Evolutionary conservation across 1,284 basidiomycete species (phyloP), one percentile per base, ranked within the genome.

Genomic region (Moniliophthora roreri): DNA sequence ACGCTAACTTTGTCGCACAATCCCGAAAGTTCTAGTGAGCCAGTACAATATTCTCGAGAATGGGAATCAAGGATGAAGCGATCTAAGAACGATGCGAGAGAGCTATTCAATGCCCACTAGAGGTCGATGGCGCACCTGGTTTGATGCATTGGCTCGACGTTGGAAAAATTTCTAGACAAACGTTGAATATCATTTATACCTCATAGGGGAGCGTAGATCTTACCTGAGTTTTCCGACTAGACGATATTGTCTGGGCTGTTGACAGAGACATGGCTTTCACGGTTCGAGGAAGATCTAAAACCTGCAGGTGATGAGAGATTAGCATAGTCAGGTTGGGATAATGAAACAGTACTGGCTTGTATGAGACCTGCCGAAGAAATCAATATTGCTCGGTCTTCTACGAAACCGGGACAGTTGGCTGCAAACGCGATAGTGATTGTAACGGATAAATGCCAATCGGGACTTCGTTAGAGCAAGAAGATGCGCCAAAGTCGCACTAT

Each of bases 211-310:
- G 36, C n/a, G 34, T 26, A 52, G 32, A 34, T 55, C 77, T 58
- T 59, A 87, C 85, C 56, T 79, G 78, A 56, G 83, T 78, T 1
- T 83, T 80, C 36, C 72, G 69, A 60, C 80, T 86, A 4, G 84
- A 79, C 0, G 85, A 76, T 11, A 87, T 62, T 9, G 76, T 72
- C 65, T 89, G 87, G 32, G 88, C 74, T 9, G 87, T 61, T 0
- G 85, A 85, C 2, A 84, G 84, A 1, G 87, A 87, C 76, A 89
- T 84, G 63, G 89, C 82, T 63, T 84, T 87, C 18, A 81, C 76
- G 0, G 85, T 89, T 9, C 83, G 77, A 32, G 86, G 84, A 55
- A 89, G 75, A 63, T 90, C 87, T 21, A 66, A 65, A 0, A 84
- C 74, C 85, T 88, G 39, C 0, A 71, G 69, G 70, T 75, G 24